A percentile compares a stretch with the other conserved stretches of the same genome.
These are phyloP conservation scores for Carex myosuroides DNA, from an alignment of 176 grass and related monocot genomes.

Conservation along the genomic window DNA sequence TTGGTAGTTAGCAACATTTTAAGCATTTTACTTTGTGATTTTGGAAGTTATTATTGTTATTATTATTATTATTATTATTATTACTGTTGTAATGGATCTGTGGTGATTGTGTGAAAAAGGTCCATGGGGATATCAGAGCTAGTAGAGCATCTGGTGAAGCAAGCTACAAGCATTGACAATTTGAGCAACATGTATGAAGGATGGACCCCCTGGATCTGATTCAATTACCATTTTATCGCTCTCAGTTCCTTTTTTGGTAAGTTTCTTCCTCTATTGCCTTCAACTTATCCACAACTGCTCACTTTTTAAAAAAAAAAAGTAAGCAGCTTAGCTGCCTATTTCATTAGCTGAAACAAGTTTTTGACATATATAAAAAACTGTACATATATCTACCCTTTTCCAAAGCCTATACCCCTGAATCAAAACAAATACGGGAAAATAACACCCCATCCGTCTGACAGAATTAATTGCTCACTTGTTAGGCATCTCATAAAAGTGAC, in stretches of 20 bases:
- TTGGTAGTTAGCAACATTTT: conserved; percentile 16
- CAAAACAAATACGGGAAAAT: no score
- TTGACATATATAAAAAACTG: no score
- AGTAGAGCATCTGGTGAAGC: conserved; percentile 89
- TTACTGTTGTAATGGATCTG: conserved; percentile 17
- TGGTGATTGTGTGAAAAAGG: conserved; percentile 33
- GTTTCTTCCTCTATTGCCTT: neutral
- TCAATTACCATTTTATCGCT: neutral
- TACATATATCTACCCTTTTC: no score
- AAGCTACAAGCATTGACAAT: conserved; percentile 86
- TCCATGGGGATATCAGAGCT: conserved; percentile 69
- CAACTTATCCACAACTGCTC: neutral
- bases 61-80: conserved; percentile 23
- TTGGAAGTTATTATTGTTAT: conserved; percentile 26
- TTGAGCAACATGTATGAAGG: conserved; percentile 99
- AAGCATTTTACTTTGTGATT: conserved; percentile 5
- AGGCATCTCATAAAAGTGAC: neutral
- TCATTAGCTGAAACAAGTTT: no score
- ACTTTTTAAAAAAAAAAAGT: no score
- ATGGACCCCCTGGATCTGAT: conserved; percentile 99
- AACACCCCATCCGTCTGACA: no score
- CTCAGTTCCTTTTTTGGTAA: neutral
- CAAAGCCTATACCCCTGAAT: no score
- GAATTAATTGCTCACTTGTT: neutral
- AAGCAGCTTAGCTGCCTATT: no score